Base-by-base conservation (phyloP, 139 green algal genomes). In the Protoeuglena noctilucae region DNA sequence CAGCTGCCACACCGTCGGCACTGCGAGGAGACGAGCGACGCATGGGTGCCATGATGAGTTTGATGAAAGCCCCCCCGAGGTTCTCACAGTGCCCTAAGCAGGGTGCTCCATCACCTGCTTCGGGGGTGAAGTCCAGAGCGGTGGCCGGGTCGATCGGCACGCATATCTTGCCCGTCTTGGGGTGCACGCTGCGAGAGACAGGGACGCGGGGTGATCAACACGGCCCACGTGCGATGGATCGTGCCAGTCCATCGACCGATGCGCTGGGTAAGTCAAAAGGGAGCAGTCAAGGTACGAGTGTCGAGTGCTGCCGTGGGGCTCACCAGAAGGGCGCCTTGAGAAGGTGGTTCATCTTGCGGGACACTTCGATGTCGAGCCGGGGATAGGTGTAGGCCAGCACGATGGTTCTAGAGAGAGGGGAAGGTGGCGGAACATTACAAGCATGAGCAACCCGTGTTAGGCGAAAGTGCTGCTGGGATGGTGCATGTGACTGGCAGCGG, bases 321-420 rank as follows among this genome's bases (percentile, higher is more conserved):
- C 22, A 28, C 12, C 28, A 22, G 18, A 61, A 57, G 23, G 50
- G 2, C 39, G 81, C 81, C 75, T 99, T 99, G 46, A 99, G 81
- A 71, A 99, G 66, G 60, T 99, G 92, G 72, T 99, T 99, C 82
- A 93, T 97, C 73, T 97, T 95, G 64, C 93, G 95, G 2, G 92
- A 96, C 22, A 99, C 92, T 71, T 98, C 89, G 54, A 93, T 65
- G 68, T 98, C 91, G 39, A 98, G 78, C 9, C 90, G 76, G 3
- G 91, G 91, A 72, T 97, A 98, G 19, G 72, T 66, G 67, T 87
- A 81, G 0, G 77, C 74, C 3, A 97, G 43, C 21, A 26, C 57
- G 34, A 90, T 75, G 39, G 82, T n/a, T n/a, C n/a, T n/a, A n/a
- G n/a, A n/a, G n/a, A n/a, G n/a, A n/a, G n/a, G n/a, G n/a, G n/a